phyloP scores from a whole-genome alignment of 2,329 filamentous ascomycete genomes.

The Pestalotiopsis sp. region DNA sequence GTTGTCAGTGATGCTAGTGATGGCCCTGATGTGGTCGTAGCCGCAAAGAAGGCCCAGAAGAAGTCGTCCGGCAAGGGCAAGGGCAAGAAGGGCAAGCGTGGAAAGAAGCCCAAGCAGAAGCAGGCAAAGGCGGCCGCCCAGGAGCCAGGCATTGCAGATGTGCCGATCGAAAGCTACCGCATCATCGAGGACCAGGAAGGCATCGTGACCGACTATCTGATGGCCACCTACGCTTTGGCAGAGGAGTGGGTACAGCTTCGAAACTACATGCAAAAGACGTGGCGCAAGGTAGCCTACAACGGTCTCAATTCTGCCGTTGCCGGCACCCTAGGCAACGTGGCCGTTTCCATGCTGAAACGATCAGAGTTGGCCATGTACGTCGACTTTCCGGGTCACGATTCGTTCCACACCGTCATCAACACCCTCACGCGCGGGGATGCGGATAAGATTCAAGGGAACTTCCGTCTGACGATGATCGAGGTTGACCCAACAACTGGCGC shows the following conservation, averaged over 20 bases:
- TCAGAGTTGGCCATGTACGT: constrained; percentile 40
- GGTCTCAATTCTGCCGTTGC: constrained; percentile 49
- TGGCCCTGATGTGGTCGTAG: not conserved
- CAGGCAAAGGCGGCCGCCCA: not conserved
- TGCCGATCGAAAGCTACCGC: constrained; percentile 46
- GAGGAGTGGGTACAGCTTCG: constrained; percentile 41
- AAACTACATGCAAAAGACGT: constrained; percentile 40
- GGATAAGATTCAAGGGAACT: constrained; percentile 15
- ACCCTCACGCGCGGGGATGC: constrained; percentile 40
- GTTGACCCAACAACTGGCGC: too few relatives aligned
- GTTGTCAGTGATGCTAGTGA: not conserved
- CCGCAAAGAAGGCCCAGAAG: not conserved
- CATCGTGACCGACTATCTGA: constrained; percentile 42
- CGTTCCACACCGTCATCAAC: constrained; percentile 43
- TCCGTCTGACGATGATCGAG: not conserved
- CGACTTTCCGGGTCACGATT: constrained; percentile 48
- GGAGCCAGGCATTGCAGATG: constrained; percentile 31
- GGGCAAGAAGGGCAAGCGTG: not conserved
- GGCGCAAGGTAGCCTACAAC: constrained; percentile 46
- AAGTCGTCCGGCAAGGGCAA: not conserved
- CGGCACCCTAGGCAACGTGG: constrained; percentile 42
- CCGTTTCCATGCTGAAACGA: constrained; percentile 42
- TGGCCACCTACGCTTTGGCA: constrained; percentile 42
- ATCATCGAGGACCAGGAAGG: constrained; percentile 42
- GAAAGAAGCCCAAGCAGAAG: not conserved